Evolutionary conservation across 495 filamentous ascomycete species (phyloP), one percentile per base, ranked within the genome.

Genomic region (Penicillium daleae): DNA sequence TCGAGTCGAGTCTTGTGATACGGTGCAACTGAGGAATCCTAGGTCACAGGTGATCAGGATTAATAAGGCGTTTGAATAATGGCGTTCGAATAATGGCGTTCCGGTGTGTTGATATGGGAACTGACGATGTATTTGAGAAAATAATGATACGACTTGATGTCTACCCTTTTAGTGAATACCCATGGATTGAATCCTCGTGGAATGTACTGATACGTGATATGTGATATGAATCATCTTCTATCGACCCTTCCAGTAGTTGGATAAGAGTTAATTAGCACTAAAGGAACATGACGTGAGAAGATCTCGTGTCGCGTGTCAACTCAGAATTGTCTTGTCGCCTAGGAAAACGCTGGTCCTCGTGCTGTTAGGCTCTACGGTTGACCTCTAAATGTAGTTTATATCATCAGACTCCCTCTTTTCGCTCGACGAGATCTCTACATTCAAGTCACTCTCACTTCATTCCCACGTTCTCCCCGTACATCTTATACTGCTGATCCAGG

Each of bases 121-220:
- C 27, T 4, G 27, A 52, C 12, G 27, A 29, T 19, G 6, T n/a
- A 52, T 7, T 52, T 8, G n/a, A 15, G 32, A n/a, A 52, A 31
- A 52, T 52, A 52, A 52, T 52, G 49, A 29, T 52, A 52, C 21
- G 49, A 52, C 49, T 31, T 52, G 32, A 52, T 52, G 49, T 46
- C 42, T 22, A 44, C 49, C 49, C 2, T n/a, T 52, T 15, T 32
- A 29, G 19, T n/a, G n/a, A n/a, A n/a, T n/a, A n/a, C n/a, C n/a
- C n/a, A 21, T 8, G 40, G 40, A 44, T 5, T 27, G 27, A 51
- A 9, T 12, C 42, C 22, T 26, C 8, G 32, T n/a, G 26, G 27
- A 52, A 17, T 52, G 49, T 52, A 52, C 9, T 46, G n/a, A 46
- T 21, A 52, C 22, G n/a, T 32, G 49, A 52, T 21, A n/a, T n/a